Percentiles rank a stretch among this genome's conserved stretches.
Conservation (phyloP, 768 basidiomycete genomes). For the Tulasnella sp. region DNA sequence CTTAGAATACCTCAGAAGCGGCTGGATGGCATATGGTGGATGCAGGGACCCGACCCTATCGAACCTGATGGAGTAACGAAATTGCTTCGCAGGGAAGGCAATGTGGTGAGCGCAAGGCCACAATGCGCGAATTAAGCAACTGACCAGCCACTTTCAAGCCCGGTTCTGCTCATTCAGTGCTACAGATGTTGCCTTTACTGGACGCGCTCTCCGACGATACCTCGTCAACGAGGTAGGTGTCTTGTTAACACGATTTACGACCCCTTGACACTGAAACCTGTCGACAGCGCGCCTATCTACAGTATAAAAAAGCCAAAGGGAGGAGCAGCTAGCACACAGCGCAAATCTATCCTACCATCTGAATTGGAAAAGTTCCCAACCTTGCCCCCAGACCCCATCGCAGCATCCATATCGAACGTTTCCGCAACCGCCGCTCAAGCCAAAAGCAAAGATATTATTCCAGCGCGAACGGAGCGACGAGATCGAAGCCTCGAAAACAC, state of each 20-base stretch:
- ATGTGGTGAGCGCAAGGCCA: constrained; percentile 30
- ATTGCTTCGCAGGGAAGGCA: constrained; percentile 27
- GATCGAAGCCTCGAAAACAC: constrained; percentile 39
- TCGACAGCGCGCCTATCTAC: constrained; percentile 10
- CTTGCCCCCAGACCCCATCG: constrained; percentile 50
- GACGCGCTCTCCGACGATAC: constrained; percentile 66
- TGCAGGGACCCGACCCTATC: constrained; percentile 32
- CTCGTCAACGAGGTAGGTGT: constrained; percentile 59
- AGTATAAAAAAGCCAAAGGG: constrained; percentile 1
- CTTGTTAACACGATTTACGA: neutral
- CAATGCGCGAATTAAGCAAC: constrained; percentile 69
- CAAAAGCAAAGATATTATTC: constrained; percentile 33
- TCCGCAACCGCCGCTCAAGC: constrained; percentile 36
- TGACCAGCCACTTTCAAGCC: constrained; percentile 49
- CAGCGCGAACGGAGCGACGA: constrained; percentile 50
- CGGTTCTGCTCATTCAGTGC: constrained; percentile 68
- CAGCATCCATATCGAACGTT: constrained; percentile 53
- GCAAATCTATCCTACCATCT: constrained; percentile 44
- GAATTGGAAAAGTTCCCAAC: constrained; percentile 67
- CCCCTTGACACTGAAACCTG: neutral
- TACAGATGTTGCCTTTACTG: constrained; percentile 64
- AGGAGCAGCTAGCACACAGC: neutral
- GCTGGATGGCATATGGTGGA: constrained; percentile 31
- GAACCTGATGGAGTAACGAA: constrained; percentile 12
- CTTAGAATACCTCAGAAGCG: neutral